Evolutionary conservation across 176 grass and related monocot species (phyloP), one percentile per base, ranked within the genome.

Genomic region (Carex pumila): DNA sequence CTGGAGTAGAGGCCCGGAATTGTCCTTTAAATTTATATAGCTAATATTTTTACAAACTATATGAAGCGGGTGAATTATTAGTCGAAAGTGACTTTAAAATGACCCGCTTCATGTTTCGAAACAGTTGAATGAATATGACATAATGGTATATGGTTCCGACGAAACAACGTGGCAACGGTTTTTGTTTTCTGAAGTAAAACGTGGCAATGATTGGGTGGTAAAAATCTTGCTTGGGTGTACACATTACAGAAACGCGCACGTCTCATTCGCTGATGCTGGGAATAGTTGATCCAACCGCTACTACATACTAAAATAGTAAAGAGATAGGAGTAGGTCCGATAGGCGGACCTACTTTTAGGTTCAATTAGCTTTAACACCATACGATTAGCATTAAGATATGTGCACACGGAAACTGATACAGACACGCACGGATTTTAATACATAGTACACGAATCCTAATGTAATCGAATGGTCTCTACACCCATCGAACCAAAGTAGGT

Each of bases 181-280:
- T 37, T 37, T 47, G 1, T 14, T 43, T 36, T 43, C 30, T 17
- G 67, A 39, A 14, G 67, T 45, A 71, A 19, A 50, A 81, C 57
- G 79, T 62, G 57, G 60, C 79, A 62, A 81, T 62, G 79, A 81
- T 81, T 81, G 8, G 54, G 2, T 63, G 79, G 60, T 64, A 62
- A 81, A 45, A 81, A 43, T 45, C n/a, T 12, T 45, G 32, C 17
- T 81, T 63, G 37, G 2, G 11, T 45, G 30, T 81, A 81, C 25
- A 25, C 25, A 25, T 25, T 25, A 25, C 36, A 61, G 41, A 14
- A 75, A 45, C 67, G 6, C 18, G 45, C 67, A 54, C 71, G 71
- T 75, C 67, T 71, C 17, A 54, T 75, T 75, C 10, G 45, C 21
- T 53, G 21, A 25, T 69, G n/a, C 61, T 2, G 61, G 7, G 60